phyloP scores from a whole-genome alignment of 2,329 filamentous ascomycete species.

The Magnaporthiopsis poae region DNA sequence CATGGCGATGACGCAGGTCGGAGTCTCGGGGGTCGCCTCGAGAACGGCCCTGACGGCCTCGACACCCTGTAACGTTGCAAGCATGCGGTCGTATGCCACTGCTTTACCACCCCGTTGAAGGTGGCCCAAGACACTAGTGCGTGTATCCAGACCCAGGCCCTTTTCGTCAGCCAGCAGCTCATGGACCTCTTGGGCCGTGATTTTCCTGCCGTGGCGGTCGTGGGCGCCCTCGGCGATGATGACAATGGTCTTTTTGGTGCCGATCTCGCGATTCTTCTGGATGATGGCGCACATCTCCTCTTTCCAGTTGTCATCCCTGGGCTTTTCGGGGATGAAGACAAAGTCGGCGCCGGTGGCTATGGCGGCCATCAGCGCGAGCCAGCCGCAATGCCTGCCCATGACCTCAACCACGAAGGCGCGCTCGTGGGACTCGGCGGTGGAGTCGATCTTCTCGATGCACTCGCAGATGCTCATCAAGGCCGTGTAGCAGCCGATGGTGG shows the following conservation, averaged over 20 bases:
- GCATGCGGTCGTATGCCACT: conserved; percentile 87
- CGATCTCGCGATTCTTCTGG: conserved; percentile 67
- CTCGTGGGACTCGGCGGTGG: conserved; percentile 87
- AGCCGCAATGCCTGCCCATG: conserved; percentile 96
- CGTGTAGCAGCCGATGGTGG: conserved; percentile 93
- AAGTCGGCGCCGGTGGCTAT: conserved; percentile 94
- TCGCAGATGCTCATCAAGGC: conserved; percentile 88
- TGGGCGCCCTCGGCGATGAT: conserved; percentile 94
- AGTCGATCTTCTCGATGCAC: conserved; percentile 92
- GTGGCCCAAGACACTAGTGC: conserved; percentile 89
- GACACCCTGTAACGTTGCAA: conserved; percentile 85
- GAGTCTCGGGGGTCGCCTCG: conserved; percentile 77
- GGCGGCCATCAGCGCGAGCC: conserved; percentile 91
- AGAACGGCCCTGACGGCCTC: conserved; percentile 88
- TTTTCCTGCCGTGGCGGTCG: conserved; percentile 73
- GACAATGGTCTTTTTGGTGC: conserved; percentile 95
- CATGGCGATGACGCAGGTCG: conserved; percentile 90
- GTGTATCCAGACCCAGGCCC: conserved; percentile 74
- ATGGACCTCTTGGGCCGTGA: conserved; percentile 72
- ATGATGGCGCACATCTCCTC: conserved; percentile 77
- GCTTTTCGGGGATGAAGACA: conserved; percentile 92
- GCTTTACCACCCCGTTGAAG: conserved; percentile 92
- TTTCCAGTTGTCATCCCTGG: conserved; percentile 77
- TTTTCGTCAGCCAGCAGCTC: conserved; percentile 68
- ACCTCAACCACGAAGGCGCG: conserved; percentile 96